Base-by-base conservation (phyloP, 1,284 basidiomycete species). In the Cryptococcus floricola region DNA sequence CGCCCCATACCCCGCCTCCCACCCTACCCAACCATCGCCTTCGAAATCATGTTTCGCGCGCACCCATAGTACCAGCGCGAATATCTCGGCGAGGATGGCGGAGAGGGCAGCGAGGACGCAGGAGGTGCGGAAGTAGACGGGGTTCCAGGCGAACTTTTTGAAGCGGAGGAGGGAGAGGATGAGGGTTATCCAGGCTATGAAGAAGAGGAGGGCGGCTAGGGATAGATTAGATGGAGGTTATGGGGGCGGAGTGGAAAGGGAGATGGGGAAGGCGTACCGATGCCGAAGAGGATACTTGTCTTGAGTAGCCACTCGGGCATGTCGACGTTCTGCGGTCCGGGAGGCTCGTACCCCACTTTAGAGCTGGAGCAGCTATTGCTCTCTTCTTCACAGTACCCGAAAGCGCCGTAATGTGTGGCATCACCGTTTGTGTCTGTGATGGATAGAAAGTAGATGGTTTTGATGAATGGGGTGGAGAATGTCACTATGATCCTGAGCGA, bases 381-480 rank as follows among this genome's bases (percentile, higher is more conserved):
- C 16, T 10, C 18, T 5, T 43, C 28, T 10, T 23, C 9, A 44
- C 67, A 71, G 41, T 62, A 67, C 1, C 69, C 69, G 45, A 67
- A 69, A 2, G 57, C 43, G 4, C 68, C 68, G 56, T 62, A 67
- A 13, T 18, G 48, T 5, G 34, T 37, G 8, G 25, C 43, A n/a
- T 18, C n/a, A 5, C 27, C 38, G 14, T 7, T 41, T 14, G 50
- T 10, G 8, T 38, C 37, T 13, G 45, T 8, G 13, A 39, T n/a
- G 9, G 58, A 55, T 4, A 67, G 58, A 53, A 63, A 68, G 53
- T 57, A 62, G 48, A 71, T 62, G 16, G 54, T 52, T 38, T 63
- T 53, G 57, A 67, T 66, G 47, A 60, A 67, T 5, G 68, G 63
- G 6, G 64, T 62, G 5, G 68, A 68, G 47, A 69, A 67, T 14